These are phyloP conservation scores for Malus sieversii DNA, from an alignment of 306 rosid species.

Conservation along the genomic window DNA sequence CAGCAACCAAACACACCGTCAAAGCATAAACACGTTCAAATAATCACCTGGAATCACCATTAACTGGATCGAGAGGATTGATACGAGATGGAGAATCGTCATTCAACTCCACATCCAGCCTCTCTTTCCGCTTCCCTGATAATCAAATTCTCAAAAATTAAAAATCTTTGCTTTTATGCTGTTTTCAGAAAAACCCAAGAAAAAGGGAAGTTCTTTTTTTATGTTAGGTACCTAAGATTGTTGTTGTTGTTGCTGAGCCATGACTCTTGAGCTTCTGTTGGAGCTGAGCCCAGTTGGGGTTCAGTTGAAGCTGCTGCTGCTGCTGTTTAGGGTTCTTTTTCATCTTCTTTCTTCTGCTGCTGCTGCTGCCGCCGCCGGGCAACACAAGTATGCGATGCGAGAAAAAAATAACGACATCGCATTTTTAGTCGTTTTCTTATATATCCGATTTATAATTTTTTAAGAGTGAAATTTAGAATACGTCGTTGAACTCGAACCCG, in stretches of 20 bases:
- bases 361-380: no score
- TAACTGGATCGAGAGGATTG: constrained; percentile 64
- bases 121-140: constrained; percentile 78
- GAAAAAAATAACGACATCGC: background rate
- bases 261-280: constrained; percentile 53
- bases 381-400: background rate
- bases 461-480: no score
- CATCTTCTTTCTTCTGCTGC: constrained; percentile 26
- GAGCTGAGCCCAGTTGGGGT: constrained; percentile 87
- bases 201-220: background rate
- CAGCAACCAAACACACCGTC: background rate
- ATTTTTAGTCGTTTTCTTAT: no score
- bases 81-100: constrained; percentile 32
- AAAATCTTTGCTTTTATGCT: background rate
- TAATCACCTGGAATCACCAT: constrained; percentile 63
- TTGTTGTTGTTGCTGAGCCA: constrained; percentile 19
- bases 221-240: constrained; percentile 45
- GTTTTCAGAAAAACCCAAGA: background rate
- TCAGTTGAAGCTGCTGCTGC: constrained; percentile 28
- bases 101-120: constrained; percentile 37
- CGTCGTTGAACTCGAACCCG: no score
- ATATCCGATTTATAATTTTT: no score
- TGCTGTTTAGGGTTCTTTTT: constrained; percentile 30
- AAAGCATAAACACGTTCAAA: background rate
- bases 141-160: constrained; percentile 1